Evolutionary conservation across 202 grass and related monocot species (phyloP).

Genomic region (Elaeis oleifera): DNA sequence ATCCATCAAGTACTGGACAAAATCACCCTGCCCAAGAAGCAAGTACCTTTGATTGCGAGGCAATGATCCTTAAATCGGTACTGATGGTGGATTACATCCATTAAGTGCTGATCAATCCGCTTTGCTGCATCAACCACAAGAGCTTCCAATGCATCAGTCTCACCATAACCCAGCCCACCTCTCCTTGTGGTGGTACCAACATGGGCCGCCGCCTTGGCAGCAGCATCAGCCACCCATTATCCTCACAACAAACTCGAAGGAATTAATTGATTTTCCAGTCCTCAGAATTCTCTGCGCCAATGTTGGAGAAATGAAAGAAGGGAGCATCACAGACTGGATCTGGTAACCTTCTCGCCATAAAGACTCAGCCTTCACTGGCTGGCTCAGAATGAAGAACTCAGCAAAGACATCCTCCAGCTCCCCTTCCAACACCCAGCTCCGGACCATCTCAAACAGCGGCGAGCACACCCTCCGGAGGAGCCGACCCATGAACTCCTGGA

Average conservation of each 20-base stretch:
- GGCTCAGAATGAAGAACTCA: slow-evolving; percentile 85
- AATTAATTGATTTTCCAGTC: slow-evolving; percentile 92
- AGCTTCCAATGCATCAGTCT: slow-evolving; percentile 78
- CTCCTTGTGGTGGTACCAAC: slow-evolving; percentile 74
- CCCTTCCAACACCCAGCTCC: slow-evolving; percentile 82
- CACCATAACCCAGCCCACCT: slow-evolving; percentile 80
- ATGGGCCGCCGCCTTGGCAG: slow-evolving; percentile 54
- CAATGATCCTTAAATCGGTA: slow-evolving; percentile 91
- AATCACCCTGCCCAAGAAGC: slow-evolving; percentile 97
- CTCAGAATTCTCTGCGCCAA: slow-evolving; percentile 74
- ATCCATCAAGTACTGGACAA: slow-evolving; percentile 94
- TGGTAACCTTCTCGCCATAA: slow-evolving; percentile 85
- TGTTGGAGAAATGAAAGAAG: slow-evolving; percentile 82
- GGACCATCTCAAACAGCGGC: slow-evolving; percentile 88
- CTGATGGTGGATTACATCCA: slow-evolving; percentile 80
- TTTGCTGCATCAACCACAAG: slow-evolving; percentile 81
- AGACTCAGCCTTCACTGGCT: slow-evolving; percentile 73
- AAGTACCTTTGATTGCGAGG: slow-evolving; percentile 87
- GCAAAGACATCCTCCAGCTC: slow-evolving; percentile 79
- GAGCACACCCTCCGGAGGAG: slow-evolving; percentile 72
- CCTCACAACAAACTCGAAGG: slow-evolving; percentile 85
- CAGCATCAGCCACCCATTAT: slow-evolving; percentile 73
- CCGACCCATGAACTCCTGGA: slow-evolving; percentile 79
- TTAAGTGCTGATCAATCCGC: slow-evolving; percentile 68
- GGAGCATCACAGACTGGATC: slow-evolving; percentile 81